These are phyloP conservation scores for Cenchrus americanus DNA, from an alignment of 176 grass and related monocot genomes.

Conservation along the genomic window DNA sequence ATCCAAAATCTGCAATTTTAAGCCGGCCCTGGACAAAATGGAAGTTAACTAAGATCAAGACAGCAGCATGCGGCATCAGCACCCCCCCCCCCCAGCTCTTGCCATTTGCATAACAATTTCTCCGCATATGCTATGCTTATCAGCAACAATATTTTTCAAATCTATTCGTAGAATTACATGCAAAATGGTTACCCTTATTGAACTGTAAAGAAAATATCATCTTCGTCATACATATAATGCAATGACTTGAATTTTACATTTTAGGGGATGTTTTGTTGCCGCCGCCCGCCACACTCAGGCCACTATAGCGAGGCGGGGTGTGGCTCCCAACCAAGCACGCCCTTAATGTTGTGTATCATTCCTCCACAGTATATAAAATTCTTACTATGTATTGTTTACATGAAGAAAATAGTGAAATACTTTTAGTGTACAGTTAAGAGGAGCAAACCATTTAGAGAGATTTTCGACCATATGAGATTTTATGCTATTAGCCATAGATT, in stretches of 20 bases:
- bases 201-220: background rate
- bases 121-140: background rate
- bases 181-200: background rate
- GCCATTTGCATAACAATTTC: background rate
- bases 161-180: background rate
- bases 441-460: background rate
- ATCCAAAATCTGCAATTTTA: conserved; percentile 98
- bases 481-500: background rate
- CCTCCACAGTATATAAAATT: background rate
- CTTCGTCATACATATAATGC: background rate
- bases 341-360: background rate
- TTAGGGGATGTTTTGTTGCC: background rate
- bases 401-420: background rate
- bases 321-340: background rate
- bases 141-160: background rate
- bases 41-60: background rate
- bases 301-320: too few species aligned
- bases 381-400: conserved; percentile 3
- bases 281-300: too few species aligned
- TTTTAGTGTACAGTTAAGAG: background rate
- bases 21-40: conserved; percentile 71
- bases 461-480: background rate
- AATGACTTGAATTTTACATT: background rate
- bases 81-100: too few species aligned
- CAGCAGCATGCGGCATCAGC: background rate